Evolutionary conservation across 2,329 filamentous ascomycete genomes (phyloP).

Genomic region (Botrytis aclada): DNA sequence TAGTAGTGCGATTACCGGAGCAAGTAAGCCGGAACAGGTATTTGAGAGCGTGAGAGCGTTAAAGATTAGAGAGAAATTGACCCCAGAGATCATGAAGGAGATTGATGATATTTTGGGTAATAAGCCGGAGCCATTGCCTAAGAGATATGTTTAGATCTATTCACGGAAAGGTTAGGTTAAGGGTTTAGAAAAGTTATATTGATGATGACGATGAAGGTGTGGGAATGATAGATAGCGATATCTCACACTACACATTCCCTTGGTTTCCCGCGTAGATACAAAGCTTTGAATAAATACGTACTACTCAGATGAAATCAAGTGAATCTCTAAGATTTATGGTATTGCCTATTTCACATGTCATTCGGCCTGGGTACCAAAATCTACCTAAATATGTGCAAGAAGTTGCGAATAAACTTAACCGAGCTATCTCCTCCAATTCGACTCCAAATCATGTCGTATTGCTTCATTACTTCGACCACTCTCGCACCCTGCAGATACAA

Average conservation of each 20-base stretch:
- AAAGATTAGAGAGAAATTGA: constrained; percentile 52
- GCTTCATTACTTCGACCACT: not conserved
- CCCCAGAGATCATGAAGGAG: constrained; percentile 55
- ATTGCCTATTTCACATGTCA: not conserved
- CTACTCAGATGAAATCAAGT: not conserved
- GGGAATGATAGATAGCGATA: not conserved
- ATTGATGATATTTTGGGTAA: constrained; percentile 59
- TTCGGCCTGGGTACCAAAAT: not conserved
- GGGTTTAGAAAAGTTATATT: not conserved
- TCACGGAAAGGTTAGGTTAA: no score
- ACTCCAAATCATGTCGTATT: not conserved
- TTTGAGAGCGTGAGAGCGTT: constrained; percentile 58
- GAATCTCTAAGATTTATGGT: not conserved
- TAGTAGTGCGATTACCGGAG: constrained; percentile 59
- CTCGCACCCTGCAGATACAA: not conserved
- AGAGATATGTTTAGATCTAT: constrained; percentile 27
- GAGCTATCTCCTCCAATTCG: not conserved
- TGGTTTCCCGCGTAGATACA: not conserved
- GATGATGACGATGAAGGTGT: not conserved
- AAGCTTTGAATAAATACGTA: not conserved
- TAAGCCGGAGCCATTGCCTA: constrained; percentile 47
- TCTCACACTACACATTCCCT: not conserved
- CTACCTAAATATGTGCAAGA: constrained; percentile 9
- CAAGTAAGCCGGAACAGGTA: constrained; percentile 56
- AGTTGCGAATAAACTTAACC: not conserved